Evolutionary conservation across 2,329 filamentous ascomycete species (phyloP), one percentile per base, ranked within the genome.

Genomic region (Sordariomycetes sp.): DNA sequence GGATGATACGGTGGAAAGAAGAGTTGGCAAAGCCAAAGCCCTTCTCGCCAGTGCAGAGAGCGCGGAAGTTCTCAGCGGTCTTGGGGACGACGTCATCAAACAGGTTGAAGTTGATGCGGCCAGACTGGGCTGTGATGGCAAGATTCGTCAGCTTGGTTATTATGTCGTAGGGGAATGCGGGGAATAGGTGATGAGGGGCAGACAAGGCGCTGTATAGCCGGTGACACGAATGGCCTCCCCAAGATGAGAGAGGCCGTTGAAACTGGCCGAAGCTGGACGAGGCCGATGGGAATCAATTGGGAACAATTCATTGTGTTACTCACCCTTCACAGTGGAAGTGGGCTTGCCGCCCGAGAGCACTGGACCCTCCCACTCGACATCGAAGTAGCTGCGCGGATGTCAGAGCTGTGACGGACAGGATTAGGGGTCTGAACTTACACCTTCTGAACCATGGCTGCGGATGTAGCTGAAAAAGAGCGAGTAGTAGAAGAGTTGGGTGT

Each of bases 1-100:
- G 83, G 64, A 94, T 94, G 64, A 94, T 81, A 52, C 87, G 86
- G 76, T 94, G 86, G 81, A 94, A 94, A 47, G 74, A 72, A 50
- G 85, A 92, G 57, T 76, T 78, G 61, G 75, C 63, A 74, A 93
- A 94, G 50, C 86, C 85, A 62, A 83, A 80, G 55, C 84, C 85
- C 67, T 86, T 77, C 70, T 84, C 74, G 48, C 72, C 72, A 44
- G 79, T 86, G 81, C 82, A 87, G 54, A 92, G 82, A 59, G 78
- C 77, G 48, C 74, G 75, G 79, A 93, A 93, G 78, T 92, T 92
- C 61, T 75, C 70, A 49, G 75, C 71, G 37, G 90, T 95, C 78
- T 83, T 92, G 62, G 90, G 90, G 58, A 94, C 86, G 42, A 79
- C 72, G 47, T 86, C 74, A 59, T 90, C 75, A 73, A 70, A 94